Evolutionary conservation across 1,139 yeast species (phyloP).

Genomic region (Blastobotrys arbuscula): DNA sequence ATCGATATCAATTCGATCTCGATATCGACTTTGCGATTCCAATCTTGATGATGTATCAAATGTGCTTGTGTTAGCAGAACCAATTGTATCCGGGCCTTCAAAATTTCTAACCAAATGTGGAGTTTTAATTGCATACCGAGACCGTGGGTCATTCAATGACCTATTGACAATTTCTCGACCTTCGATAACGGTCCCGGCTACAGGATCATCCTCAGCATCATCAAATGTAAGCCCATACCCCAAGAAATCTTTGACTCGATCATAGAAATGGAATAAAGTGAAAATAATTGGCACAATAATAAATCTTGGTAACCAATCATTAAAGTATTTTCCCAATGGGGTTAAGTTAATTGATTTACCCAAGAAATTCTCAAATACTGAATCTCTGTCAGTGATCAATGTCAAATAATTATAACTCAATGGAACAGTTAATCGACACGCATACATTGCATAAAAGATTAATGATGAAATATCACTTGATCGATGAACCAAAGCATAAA

Average conservation of each 20-base stretch:
- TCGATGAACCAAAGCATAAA: constrained; percentile 63
- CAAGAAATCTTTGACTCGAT: constrained; percentile 47
- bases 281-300: constrained; percentile 61
- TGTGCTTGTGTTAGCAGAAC: background rate
- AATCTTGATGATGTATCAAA: background rate
- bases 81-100: background rate
- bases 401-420: constrained; percentile 74
- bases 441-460: constrained; percentile 73
- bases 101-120: constrained; percentile 6
- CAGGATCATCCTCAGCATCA: constrained; percentile 40
- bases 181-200: constrained; percentile 28
- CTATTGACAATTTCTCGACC: constrained; percentile 36
- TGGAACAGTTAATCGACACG: constrained; percentile 78
- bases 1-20: background rate
- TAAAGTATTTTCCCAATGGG: constrained; percentile 66
- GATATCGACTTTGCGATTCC: background rate
- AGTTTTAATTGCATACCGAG: constrained; percentile 21
- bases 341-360: constrained; percentile 73
- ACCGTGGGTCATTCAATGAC: constrained; percentile 30
- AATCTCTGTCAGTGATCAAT: constrained; percentile 46
- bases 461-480: constrained; percentile 72
- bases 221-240: constrained; percentile 51
- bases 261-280: constrained; percentile 65
- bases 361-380: constrained; percentile 49
- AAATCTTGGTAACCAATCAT: constrained; percentile 69